Base-by-base conservation (phyloP, 192 early-diverging fungal genomes). In the Bifiguratus adelaidae region DNA sequence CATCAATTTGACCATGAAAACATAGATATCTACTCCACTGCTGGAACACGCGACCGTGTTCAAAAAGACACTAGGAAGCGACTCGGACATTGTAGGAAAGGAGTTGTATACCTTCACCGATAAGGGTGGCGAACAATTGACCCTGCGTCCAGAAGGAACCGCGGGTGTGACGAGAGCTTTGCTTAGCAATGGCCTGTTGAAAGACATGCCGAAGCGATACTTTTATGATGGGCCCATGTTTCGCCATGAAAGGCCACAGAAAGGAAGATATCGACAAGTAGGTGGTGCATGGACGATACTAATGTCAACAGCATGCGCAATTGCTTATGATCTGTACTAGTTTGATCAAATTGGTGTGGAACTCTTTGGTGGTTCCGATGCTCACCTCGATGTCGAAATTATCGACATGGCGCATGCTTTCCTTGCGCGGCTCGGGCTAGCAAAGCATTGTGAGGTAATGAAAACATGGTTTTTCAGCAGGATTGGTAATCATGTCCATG, bases 321-420 rank as follows among this genome's bases (percentile, higher is more conserved):
- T 2, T 32, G 16, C 20, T 11, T 22, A 1, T 48, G n/a, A 7
- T 12, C 43, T 6, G 3, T 2, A 3, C 15, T 52, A 83, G 73
- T 83, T 83, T 58, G 77, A 83, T 38, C 81, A 83, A 63, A 74
- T 83, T 35, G 81, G 81, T 1, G 47, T 83, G 13, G 81, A 83
- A 33, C 32, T 71, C 2, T 63, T 76, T 30, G 81, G 78, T 1
- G 47, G 65, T 12, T 33, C 53, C 13, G 67, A 79, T 50, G 60
- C 72, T 1, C 68, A 72, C 0, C 57, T 63, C 4, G 81, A 83
- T 50, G 68, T 81, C 5, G 81, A 83, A 34, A 57, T 66, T 20
- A 77, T 83, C 24, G 67, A 67, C 16, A 49, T 74, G 33, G 78
- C 68, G 3, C 63, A 61, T 36, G 32, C 35, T 35, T 72, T 79